These are phyloP conservation scores for Phaeomoniella chlamydospora DNA, from an alignment of 2,329 filamentous ascomycete species.

Conservation along the genomic window DNA sequence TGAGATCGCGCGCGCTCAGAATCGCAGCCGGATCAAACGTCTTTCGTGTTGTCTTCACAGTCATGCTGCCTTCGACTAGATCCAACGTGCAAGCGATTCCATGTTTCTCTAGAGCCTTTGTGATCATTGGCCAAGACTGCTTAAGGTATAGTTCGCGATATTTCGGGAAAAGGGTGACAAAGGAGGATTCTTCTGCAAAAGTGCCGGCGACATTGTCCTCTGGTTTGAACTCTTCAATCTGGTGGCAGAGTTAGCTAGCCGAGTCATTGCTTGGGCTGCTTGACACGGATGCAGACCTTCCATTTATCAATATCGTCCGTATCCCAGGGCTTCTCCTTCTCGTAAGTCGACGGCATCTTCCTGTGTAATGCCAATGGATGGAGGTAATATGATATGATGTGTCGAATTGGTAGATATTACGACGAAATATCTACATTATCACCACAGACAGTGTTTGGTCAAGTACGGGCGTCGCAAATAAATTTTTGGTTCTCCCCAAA, in stretches of 20 bases:
- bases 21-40: constrained; percentile 88
- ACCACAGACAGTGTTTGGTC: no score
- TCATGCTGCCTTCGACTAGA: constrained; percentile 91
- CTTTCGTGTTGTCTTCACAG: constrained; percentile 83
- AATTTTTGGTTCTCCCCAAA: no score
- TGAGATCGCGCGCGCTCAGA: constrained; percentile 82
- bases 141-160: constrained; percentile 91
- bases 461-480: no score
- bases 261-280: constrained; percentile 1
- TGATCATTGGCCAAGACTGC: constrained; percentile 85
- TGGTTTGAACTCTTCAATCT: constrained; percentile 70
- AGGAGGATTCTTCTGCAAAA: constrained; percentile 87
- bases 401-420: no score
- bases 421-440: no score
- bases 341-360: constrained; percentile 76
- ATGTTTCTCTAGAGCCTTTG: constrained; percentile 68
- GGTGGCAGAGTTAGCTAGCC: constrained; percentile 2
- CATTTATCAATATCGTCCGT: constrained; percentile 96
- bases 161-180: constrained; percentile 74
- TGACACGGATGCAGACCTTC: constrained; percentile 42
- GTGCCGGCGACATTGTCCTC: constrained; percentile 75
- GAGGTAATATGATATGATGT: no score
- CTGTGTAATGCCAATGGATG: no score
- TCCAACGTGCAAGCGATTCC: constrained; percentile 88
- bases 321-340: constrained; percentile 87